phyloP scores from a whole-genome alignment of 495 filamentous ascomycete species.

The Penicillium canescens region DNA sequence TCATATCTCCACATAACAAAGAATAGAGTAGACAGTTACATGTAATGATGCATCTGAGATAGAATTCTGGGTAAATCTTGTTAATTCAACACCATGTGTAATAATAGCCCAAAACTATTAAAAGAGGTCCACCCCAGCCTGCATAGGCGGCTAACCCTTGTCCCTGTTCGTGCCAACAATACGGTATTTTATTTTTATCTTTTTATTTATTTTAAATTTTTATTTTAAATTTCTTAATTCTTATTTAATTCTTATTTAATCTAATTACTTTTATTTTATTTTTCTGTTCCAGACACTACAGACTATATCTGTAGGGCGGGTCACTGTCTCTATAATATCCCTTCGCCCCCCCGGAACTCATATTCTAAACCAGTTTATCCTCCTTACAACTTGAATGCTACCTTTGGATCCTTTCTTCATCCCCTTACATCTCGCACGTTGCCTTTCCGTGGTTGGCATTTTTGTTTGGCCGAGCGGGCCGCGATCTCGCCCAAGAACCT shows the following conservation, averaged over 20 bases:
- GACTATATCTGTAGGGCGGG: constrained; percentile 11
- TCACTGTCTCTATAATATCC: constrained; percentile 31
- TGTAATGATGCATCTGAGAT: no score
- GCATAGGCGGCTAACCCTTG: constrained; percentile 6
- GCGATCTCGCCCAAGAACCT: constrained; percentile 24
- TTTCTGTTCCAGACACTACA: constrained; percentile 15
- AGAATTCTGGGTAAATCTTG: no score
- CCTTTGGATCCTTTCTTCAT: neutral
- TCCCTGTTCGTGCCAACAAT: constrained; percentile 7
- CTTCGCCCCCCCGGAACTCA: constrained; percentile 20
- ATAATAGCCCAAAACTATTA: constrained; percentile 5
- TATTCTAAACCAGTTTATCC: neutral
- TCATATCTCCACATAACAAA: neutral
- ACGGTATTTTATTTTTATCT: constrained; percentile 8
- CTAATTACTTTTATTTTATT: constrained; percentile 8
- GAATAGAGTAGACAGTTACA: neutral
- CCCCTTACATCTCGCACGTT: constrained; percentile 10
- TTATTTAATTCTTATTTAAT: neutral
- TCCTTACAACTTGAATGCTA: constrained; percentile 16
- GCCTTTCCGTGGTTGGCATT: constrained; percentile 23
- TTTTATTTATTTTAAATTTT: constrained; percentile 20
- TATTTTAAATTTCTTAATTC: constrained; percentile 6
- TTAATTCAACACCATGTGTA: neutral
- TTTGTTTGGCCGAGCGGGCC: constrained; percentile 23
- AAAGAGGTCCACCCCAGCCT: neutral